Evolutionary conservation across 768 basidiomycete species (phyloP), one percentile per base, ranked within the genome.

Genomic region (Floccularia luteovirens): DNA sequence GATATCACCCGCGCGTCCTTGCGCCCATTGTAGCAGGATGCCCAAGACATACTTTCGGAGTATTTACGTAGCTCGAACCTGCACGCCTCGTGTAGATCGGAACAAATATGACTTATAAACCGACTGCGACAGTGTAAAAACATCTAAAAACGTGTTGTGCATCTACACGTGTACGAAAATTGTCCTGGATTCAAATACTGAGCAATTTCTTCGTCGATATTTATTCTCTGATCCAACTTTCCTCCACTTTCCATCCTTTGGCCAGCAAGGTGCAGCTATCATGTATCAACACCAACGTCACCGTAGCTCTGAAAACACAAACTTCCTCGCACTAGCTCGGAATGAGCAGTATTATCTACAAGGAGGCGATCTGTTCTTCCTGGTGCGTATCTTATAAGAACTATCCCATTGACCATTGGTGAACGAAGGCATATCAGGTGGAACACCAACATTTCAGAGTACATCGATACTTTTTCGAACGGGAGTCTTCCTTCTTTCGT

Each of bases 401-500:
- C 23, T 20, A 11, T 17, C 24, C 25, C 39, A 24, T 22, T 24
- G 8, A 31, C 5, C 32, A 24, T 30, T 24, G 31, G 40, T 23
- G 24, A 28, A n/a, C 12, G 8, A 16, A 10, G 21, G 22, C 32
- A 24, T 19, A 30, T 16, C 38, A 83, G 81, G 74, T 75, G 12
- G 76, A 79, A 35, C 67, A 77, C 40, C 55, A 63, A 3, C 58
- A 73, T 0, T 84, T 79, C 45, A 60, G 71, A 0, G 65, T 85
- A 0, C 80, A 82, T 43, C 64, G 72, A 1, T 76, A 72, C 31
- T 81, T 82, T 36, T 79, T 85, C 27, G 64, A 67, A n/a, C 61
- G 81, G 0, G 79, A 85, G 38, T 82, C 79, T 0, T 36, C 55
- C 0, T 65, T 59, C 22, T 80, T 82, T 52, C 54, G 53, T 7